Base-by-base conservation (phyloP, 306 rosid species). In the Myrica gale region DNA sequence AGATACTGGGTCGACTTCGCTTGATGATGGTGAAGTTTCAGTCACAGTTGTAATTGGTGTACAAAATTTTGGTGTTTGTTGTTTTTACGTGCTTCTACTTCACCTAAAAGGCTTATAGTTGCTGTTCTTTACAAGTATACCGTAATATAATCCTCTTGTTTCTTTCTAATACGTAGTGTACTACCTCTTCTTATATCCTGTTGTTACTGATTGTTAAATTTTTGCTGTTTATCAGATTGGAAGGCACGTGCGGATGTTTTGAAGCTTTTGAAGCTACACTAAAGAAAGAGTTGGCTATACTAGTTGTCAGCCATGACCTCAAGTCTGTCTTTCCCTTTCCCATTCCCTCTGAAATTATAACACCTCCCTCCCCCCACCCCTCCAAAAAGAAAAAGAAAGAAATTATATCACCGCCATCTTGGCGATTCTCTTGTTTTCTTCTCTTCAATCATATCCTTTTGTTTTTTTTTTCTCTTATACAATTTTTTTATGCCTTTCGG, bases 281-380 rank as follows among this genome's bases (percentile, higher is more conserved):
- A 23, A 94, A 91, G 82, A 90, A 86, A 76, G 92, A 94, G 60
- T 80, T 94, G 68, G 86, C 95, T 41, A 83, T 94, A 74, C 91
- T 94, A 20, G 97, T 90, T 80, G 92, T 92, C 69, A 90, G 98
- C 89, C 98, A 92, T 68, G 98, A 90, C 76, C 88, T 92, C 83
- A 90, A 91, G 98, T 92, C 71, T 75, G 82, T 78, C 46, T 79
- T 52, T 48, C 51, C 26, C 13, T 55, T 72, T 68, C 55, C 74
- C 37, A 2, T 32, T 32, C 37, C 37, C 37, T 32, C 37, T 32
- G 37, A 32, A 32, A 32, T 32, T 32, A 32, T 32, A 32, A 32
- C n/a, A n/a, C n/a, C n/a, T n/a, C n/a, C n/a, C n/a, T n/a, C n/a
- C n/a, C n/a, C n/a, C n/a, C n/a, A n/a, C n/a, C n/a, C n/a, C n/a